These are phyloP conservation scores for Oryza punctata DNA, from an alignment of 176 grass and related monocot species.

Conservation along the genomic window DNA sequence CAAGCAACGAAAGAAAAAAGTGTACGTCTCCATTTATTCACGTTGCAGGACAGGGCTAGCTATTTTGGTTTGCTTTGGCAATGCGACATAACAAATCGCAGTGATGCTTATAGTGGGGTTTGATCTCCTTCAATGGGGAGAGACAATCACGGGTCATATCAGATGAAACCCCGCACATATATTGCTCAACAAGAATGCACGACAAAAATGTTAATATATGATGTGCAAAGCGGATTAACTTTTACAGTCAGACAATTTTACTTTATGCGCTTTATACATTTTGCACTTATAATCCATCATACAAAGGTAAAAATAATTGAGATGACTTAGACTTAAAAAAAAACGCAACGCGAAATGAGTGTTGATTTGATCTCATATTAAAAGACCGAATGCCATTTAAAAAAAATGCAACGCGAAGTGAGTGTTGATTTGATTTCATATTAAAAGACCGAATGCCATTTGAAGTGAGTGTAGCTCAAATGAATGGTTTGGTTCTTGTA, in stretches of 20 bases:
- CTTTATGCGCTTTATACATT: not conserved
- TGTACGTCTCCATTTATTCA: constrained; percentile 7
- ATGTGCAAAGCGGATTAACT: not conserved
- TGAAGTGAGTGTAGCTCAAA: too few species aligned
- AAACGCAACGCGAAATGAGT: too few species aligned
- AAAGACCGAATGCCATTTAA: too few species aligned
- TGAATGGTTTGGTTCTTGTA: too few species aligned
- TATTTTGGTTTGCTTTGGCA: not conserved
- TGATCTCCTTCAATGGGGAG: not conserved
- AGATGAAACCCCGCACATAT: not conserved
- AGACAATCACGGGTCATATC: not conserved
- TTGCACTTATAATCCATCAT: not conserved
- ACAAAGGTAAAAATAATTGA: too few species aligned
- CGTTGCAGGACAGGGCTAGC: not conserved
- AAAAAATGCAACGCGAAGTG: too few species aligned
- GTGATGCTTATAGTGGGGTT: not conserved
- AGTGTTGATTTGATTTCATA: too few species aligned
- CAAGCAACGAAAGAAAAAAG: constrained; percentile 25
- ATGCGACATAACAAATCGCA: not conserved
- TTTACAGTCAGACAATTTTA: not conserved
- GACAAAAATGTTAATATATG: not conserved
- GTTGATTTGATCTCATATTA: too few species aligned
- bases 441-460: too few species aligned
- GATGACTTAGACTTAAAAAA: too few species aligned
- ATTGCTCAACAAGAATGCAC: not conserved